Evolutionary conservation across 257 asterid species (phyloP), one percentile per base, ranked within the genome.

Genomic region (Plantago major): DNA sequence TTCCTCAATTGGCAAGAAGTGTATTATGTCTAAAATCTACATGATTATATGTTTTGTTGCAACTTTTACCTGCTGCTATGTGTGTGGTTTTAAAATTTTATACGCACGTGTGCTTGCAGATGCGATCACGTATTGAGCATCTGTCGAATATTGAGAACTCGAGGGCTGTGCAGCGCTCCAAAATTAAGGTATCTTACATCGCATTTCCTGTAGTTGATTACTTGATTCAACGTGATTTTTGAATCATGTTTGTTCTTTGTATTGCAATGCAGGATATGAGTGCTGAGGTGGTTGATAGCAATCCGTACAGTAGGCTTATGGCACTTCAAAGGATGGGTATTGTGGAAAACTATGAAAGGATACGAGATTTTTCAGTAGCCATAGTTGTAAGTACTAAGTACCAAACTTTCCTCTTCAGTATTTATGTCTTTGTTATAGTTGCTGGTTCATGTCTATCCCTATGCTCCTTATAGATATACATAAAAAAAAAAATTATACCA

Each of bases 321-420:
- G 97, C 97, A n/a, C 96, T 92, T 68, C 95, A 92, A 54, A 84
- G 99, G 84, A 89, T 92, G 99, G 99, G 99, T 42, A 89, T 92
- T 47, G 99, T 92, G 71, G 87, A 81, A 17, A 92, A 92, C 72
- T 92, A 89, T 58, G 97, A 92, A 81, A 80, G 89, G 66, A 86
- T 92, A 46, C 82, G 96, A 54, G 88, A 85, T 7, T 89, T 77
- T 72, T 92, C 97, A 11, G 83, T 89, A 72, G 99, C 97, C 76
- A 92, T 92, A 64, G 91, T 92, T 79, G 99, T 92, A 68, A 71
- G 96, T 78, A 66, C 58, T 73, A 62, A 18, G 62, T n/a, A n/a
- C n/a, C n/a, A n/a, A n/a, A n/a, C n/a, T 70, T 63, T 59, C 46
- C 65, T 55, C 57, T n/a, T 47, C 38, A 43, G 30, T 48, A 26